Evolutionary conservation across 257 asterid genomes (phyloP), one percentile per base, ranked within the genome.

Genomic region (Echites panduratus): DNA sequence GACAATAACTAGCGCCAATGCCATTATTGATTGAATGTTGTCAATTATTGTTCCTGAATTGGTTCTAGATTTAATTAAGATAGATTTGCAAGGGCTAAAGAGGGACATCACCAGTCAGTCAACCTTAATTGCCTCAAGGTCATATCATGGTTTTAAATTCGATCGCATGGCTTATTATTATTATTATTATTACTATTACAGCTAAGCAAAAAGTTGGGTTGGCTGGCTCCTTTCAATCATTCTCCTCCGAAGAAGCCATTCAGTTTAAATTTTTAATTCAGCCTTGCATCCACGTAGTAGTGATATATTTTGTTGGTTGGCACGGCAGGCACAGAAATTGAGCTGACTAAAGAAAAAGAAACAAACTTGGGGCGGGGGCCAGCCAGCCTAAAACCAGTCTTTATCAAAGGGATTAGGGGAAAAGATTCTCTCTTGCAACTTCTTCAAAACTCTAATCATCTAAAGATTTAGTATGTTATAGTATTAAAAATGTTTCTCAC

Each of bases 131-230:
- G 38, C 38, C 38, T 3, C 2, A 32, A 32, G 38, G 38, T 32
- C 38, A 50, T 13, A 5, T 5, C 4, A 12, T 7, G 66, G 22
- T 1, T n/a, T 50, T 17, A 50, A 50, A 50, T 50, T 49, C 3
- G 54, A 14, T 14, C 22, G 5, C 47, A 7, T 62, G 22, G n/a
- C 47, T 62, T 62, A 29, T 27, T 38, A 17, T 16, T 32, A 4
- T 19, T 4, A 0, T 49, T 49, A 14, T 13, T 14, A 2, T 13
- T 49, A 49, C n/a, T n/a, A n/a, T n/a, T 40, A 35, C 44, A 12
- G 68, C 68, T 35, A 62, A 64, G 49, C n/a, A 11, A 16, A 47
- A 48, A 29, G 73, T 69, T 53, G 35, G 20, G 73, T 22, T 69
- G 41, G 72, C 22, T 14, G 19, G 14, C 52, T 12, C 54, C 14